Conservation (phyloP, 2,329 filamentous ascomycete species). For the Alternaria conjuncta region DNA sequence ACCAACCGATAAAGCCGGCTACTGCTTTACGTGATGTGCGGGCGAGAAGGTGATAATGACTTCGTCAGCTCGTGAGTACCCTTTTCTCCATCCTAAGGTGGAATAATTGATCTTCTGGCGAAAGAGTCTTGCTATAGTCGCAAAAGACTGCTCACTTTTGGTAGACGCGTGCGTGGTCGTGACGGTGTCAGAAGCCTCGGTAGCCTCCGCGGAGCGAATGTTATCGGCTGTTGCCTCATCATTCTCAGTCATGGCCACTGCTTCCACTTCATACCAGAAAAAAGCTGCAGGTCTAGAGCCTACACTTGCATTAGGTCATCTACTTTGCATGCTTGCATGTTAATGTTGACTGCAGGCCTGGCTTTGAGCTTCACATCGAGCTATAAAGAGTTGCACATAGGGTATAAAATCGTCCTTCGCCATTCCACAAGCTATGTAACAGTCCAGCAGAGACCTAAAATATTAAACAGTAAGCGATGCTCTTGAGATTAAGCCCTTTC, state of each 20-base stretch:
- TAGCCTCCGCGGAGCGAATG: background rate
- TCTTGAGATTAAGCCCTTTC: constrained; percentile 7
- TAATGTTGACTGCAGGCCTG: background rate
- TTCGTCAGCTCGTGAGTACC: background rate
- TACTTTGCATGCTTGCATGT: background rate
- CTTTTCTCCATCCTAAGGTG: background rate
- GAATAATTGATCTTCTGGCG: background rate
- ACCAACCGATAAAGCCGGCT: background rate
- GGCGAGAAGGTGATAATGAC: background rate
- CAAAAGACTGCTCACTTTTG: background rate
- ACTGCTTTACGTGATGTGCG: background rate
- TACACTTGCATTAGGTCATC: background rate
- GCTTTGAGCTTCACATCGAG: background rate
- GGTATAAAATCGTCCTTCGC: background rate
- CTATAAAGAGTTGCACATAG: background rate
- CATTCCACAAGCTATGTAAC: background rate
- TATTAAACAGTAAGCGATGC: background rate
- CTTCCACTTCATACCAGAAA: background rate
- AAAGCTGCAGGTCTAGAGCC: background rate
- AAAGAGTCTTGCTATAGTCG: background rate
- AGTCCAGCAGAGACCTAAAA: background rate
- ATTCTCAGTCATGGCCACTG: background rate
- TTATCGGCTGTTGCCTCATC: background rate
- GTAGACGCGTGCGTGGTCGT: background rate
- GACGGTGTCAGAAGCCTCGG: background rate